Evolutionary conservation across 768 basidiomycete genomes (phyloP), one percentile per base, ranked within the genome.

Genomic region (Rhodotorula toruloides): DNA sequence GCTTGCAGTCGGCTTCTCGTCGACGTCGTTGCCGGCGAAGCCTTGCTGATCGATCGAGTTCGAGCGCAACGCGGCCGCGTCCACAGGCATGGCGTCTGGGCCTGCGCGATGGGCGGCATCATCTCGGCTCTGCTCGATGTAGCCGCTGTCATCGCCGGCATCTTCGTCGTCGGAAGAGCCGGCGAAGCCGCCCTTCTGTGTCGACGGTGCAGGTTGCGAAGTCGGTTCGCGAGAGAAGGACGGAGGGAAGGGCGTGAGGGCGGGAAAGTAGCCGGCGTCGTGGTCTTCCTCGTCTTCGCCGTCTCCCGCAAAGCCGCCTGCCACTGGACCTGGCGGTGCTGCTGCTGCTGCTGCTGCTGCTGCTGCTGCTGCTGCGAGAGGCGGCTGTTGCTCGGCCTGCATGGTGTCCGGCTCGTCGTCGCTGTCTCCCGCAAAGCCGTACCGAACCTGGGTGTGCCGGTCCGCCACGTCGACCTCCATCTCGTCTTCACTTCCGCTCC

Each of bases 271-370:
- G 44, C 44, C 9, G 44, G 21, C n/a, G 44, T 25, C n/a, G n/a
- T 46, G 21, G 50, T 22, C 46, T 19, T 49, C 58, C 19, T 59
- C 47, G 14, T 59, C 58, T 47, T 59, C 58, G n/a, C 47, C 40
- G 19, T 13, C 22, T 14, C 27, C 58, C 1, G 58, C 58, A 34
- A 49, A 48, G 27, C 29, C 57, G 34, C 17, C 27, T 22, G 7
- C 31, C 6, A 14, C 37, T n/a, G n/a, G n/a, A n/a, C n/a, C n/a
- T n/a, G n/a, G n/a, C n/a, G n/a, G n/a, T n/a, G n/a, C n/a, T n/a
- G n/a, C n/a, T n/a, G n/a, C n/a, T n/a, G n/a, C n/a, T n/a, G n/a
- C n/a, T n/a, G n/a, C n/a, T n/a, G n/a, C n/a, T n/a, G n/a, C n/a
- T n/a, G n/a, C n/a, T n/a, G n/a, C n/a, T n/a, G n/a, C n/a, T n/a